Evolutionary conservation across 306 rosid genomes (phyloP), one percentile per base, ranked within the genome.

Genomic region (Mucuna pruriens): DNA sequence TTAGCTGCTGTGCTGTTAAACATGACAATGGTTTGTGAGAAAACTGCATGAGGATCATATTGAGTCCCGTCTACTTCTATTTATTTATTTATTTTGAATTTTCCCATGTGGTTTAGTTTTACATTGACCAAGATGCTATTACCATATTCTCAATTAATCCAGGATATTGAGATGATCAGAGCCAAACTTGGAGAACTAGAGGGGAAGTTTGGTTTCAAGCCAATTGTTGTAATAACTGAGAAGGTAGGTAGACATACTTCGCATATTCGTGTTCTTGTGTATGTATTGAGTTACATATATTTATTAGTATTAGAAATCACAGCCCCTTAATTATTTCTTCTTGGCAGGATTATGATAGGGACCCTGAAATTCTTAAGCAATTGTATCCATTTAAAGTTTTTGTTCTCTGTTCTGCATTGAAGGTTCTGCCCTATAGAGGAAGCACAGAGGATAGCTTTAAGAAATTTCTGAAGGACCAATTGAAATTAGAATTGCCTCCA

Each of bases 291-390:
- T 51, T 22, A 15, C 74, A 15, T 38, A 55, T 17, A 39, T 38
- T 60, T 42, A 49, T 42, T 44, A 25, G 44, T 72, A 7, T 69
- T 40, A 29, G n/a, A 15, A 44, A 73, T 66, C 46, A 16, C 39
- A 55, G 69, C 25, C 70, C 34, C 36, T 51, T 36, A 9, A 36
- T 29, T 65, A 68, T 69, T 64, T 74, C 10, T 23, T 64, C 60
- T 63, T 80, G 9, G 51, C 94, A 95, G 97, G 99, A 91, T 86
- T 95, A 88, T 82, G 99, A 95, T 79, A 89, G 99, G 87, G 97
- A 91, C 74, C 87, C 89, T 0, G 84, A 81, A 76, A 86, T 89
- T 83, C 84, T 93, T 22, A 81, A 86, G 81, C 86, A 71, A 31
- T 69, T 95, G 69, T 51, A 83, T 86, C 96, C 93, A 36, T 89